Evolutionary conservation across 1,139 yeast genomes (phyloP), one percentile per base, ranked within the genome.

Genomic region (Pichia cactophila): DNA sequence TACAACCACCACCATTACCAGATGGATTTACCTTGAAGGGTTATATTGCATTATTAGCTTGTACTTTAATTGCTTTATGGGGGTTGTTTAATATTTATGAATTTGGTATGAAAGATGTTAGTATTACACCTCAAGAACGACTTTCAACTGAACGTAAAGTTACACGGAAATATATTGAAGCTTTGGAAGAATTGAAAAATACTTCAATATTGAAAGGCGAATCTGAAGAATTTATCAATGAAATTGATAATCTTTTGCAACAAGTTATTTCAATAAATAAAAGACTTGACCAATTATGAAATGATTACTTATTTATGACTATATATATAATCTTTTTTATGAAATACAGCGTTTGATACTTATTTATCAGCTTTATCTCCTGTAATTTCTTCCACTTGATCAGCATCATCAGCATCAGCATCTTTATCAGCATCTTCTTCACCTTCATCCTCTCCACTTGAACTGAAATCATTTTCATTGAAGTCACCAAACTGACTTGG

Each of bases 11-110:
- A 7, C 77, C 82, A 17, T 71, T 83, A 54, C 89, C 90, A 2
- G 71, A 69, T 41, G 89, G 90, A 7, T 83, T 83, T 66, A 83
- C 90, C 3, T 61, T 73, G 26, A 80, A 77, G 65, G 90, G 90
- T 43, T 82, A 81, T 61, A 65, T 81, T 55, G 89, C 89, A 10
- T 65, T 83, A 52, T 66, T 72, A 0, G 63, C 80, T 46, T 81
- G 86, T 33, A 71, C 81, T 42, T 40, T 75, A n/a, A 72, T 76
- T 43, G 89, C 83, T 26, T 42, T 82, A 26, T 73, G 71, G 54
- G 90, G 90, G 42, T 60, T 83, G 29, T 68, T 61, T 49, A 69
- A 79, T 20, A 81, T 83, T 54, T 72, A 77, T 50, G 65, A 71
- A 49, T 83, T 77, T 60, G 90, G 90, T 50, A 66, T 83, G 67